Evolutionary conservation across 495 filamentous ascomycete genomes (phyloP).

Genomic region (Cenococcum geophilum): DNA sequence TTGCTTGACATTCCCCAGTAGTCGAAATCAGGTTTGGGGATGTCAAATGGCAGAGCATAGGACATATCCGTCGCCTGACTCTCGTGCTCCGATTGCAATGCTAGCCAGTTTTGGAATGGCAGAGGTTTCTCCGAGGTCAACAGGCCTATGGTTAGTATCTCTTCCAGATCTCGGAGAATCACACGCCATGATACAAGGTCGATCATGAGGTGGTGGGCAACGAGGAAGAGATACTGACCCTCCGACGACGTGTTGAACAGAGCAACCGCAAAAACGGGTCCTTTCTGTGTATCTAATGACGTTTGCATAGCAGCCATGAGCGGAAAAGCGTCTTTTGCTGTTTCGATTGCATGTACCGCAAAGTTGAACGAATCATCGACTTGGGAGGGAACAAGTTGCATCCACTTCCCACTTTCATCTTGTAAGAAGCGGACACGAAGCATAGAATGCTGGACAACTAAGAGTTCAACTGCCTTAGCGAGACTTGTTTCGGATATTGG

Average conservation of each 20-base stretch:
- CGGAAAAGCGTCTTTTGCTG: constrained; percentile 11
- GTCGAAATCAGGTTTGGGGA: constrained; percentile 15
- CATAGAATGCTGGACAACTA: constrained; percentile 25
- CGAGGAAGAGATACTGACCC: constrained; percentile 19
- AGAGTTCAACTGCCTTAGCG: constrained; percentile 16
- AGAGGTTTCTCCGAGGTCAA: constrained; percentile 16
- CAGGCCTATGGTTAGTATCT: constrained; percentile 15
- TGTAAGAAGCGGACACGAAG: constrained; percentile 23
- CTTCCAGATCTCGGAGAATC: constrained; percentile 23
- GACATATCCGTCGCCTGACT: background rate
- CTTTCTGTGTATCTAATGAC: constrained; percentile 16
- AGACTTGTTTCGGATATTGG: constrained; percentile 12
- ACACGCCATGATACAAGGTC: constrained; percentile 24
- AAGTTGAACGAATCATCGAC: constrained; percentile 20
- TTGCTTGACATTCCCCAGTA: constrained; percentile 22
- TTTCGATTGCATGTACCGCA: constrained; percentile 5
- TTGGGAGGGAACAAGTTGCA: constrained; percentile 23
- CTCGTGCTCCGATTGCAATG: constrained; percentile 17
- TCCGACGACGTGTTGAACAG: constrained; percentile 23
- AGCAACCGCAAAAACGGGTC: constrained; percentile 24
- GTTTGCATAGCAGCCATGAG: constrained; percentile 18
- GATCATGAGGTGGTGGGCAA: constrained; percentile 19
- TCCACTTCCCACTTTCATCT: constrained; percentile 17
- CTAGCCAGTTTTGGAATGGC: constrained; percentile 21
- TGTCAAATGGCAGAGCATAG: constrained; percentile 14